Base-by-base conservation (phyloP, 2,329 filamentous ascomycete genomes). In the Stachybotrys chlorohalonatus region DNA sequence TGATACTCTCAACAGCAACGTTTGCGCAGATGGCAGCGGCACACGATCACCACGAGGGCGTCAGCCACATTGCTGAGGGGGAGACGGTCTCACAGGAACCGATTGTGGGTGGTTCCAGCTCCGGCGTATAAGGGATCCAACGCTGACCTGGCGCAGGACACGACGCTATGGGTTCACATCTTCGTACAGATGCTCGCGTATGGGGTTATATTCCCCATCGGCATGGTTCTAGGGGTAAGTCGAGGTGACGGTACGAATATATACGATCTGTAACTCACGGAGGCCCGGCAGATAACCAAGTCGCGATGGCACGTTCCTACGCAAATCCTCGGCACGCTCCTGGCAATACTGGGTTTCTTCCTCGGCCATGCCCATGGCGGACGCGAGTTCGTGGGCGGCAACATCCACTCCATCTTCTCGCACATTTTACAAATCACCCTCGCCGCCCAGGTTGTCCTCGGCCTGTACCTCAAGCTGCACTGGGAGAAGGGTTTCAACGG, bases 281-380 rank as follows among this genome's bases (percentile, higher is more conserved):
- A 7, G 16, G 17, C 15, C 7, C 16, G 32, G 50, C 68, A 95
- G 87, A 92, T 99, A 56, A 84, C 88, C 60, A 90, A 90, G 58
- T 95, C 87, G 57, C 84, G 89, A 72, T 97, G 90, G 90, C 94
- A 99, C 74, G 93, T 97, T 52, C 93, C 94, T 7, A 76, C 90
- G 4, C 94, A 99, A 70, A 79, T 86, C 31, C 66, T 87, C 53
- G 90, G 87, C 59, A 86, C 89, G 30, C 72, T 83, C 31, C 78
- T 97, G 59, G 89, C 90, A 3, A 78, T 95, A 24, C 69, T 92
- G 54, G 93, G 90, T 60, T 96, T 94, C 75, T 90, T 94, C 70
- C 82, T 99, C 53, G 94, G 94, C 52, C 94, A 99, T 68, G 80
- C 84, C 60, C 94, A 99, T 71, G 86, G 89, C 62, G 94, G 94